Evolutionary conservation across 495 filamentous ascomycete species (phyloP), one percentile per base, ranked within the genome.

Genomic region (Pyronema domesticum): DNA sequence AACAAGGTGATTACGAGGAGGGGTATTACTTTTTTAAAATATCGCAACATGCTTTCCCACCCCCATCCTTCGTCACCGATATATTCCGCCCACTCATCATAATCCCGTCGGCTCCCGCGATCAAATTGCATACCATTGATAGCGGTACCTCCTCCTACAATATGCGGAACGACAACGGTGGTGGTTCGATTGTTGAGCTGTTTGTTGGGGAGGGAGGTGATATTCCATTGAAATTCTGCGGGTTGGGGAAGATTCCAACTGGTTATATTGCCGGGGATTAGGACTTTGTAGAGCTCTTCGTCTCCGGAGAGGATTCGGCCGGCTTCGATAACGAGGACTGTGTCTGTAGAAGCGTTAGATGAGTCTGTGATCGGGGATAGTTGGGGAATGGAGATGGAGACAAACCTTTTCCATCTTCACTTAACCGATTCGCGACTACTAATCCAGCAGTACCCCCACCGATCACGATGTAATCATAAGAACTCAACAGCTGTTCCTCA

Each of bases 61-160:
- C 57, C 63, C 65, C 76, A 79, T 46, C 67, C 65, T 3, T 60
- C 30, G 61, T 76, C 70, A 1, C 70, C 74, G 36, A 68, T 65
- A 4, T 68, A 23, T 7, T 70, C 67, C 19, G 68, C 72, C 73
- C 75, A 77, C 15, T 62, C 57, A 51, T 75, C 58, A 49, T 72
- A 74, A 14, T 72, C 66, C 7, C 48, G 50, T 35, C 58, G 56
- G 15, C 62, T 65, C 11, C 59, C 65, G 17, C 70, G 58, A n/a
- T 70, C 68, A 47, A 69, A 80, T 4, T 70, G 55, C 75, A 80
- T 74, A 43, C 68, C 73, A 60, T 80, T 76, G 46, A 71, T 55
- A 0, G 73, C 74, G 0, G 73, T 69, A 30, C 57, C 60, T 3
- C 74, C 73, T 4, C 74, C 74, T 3, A 75, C 63, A 6, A 59